These are phyloP conservation scores for Trypanosoma congolense DNA, from an alignment of 208 protist genomes.

Conservation along the genomic window DNA sequence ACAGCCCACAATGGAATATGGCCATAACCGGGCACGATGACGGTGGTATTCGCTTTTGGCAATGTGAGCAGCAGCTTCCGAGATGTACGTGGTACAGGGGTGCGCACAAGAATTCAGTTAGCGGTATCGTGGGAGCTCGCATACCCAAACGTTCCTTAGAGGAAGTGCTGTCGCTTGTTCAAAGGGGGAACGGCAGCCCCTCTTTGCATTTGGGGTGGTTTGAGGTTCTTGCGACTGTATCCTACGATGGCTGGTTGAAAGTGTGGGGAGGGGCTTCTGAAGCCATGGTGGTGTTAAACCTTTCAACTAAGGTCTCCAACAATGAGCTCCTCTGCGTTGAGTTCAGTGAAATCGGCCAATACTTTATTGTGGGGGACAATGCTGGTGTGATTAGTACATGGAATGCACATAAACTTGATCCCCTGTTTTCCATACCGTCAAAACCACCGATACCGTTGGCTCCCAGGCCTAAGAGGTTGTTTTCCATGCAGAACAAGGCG, in stretches of 20 bases:
- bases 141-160: slow-evolving; percentile 4
- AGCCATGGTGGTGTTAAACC: slow-evolving; percentile 5
- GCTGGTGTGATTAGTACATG: slow-evolving; percentile 22
- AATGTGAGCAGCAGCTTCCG: slow-evolving; percentile 25
- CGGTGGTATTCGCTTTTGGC: slow-evolving; percentile 34
- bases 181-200: neutral
- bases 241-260: slow-evolving; percentile 48
- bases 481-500: neutral
- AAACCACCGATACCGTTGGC: slow-evolving; percentile 18
- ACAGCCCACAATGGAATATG: slow-evolving; percentile 18
- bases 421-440: slow-evolving; percentile 13
- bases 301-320: slow-evolving; percentile 24
- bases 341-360: slow-evolving; percentile 22
- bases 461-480: neutral
- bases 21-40: slow-evolving; percentile 41
- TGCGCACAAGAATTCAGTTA: slow-evolving; percentile 35
- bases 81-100: slow-evolving; percentile 20
- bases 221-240: slow-evolving; percentile 36
- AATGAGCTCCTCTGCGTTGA: slow-evolving; percentile 49
- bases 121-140: slow-evolving; percentile 23
- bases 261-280: slow-evolving; percentile 29
- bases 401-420: slow-evolving; percentile 14
- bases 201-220: neutral
- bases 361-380: slow-evolving; percentile 24
- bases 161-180: neutral